Percentiles rank a stretch among this genome's conserved stretches.
These are phyloP conservation scores for Diaporthe aspalathi DNA, from an alignment of 2,329 filamentous ascomycete genomes.

Conservation along the genomic window DNA sequence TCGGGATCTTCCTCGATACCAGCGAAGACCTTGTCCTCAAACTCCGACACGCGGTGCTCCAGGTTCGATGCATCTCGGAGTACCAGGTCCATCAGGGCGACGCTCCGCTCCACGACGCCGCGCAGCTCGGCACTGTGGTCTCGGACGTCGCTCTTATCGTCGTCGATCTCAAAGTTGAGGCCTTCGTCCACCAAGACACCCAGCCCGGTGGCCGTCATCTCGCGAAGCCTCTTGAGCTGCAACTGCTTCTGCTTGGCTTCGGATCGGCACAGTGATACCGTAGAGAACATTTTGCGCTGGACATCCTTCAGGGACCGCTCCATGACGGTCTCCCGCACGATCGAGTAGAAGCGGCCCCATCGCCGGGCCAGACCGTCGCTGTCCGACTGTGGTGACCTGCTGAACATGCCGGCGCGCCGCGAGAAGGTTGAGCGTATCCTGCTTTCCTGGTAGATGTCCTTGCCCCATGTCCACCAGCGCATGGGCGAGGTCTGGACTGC, in stretches of 20 bases:
- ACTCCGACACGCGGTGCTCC: slow-evolving; percentile 71
- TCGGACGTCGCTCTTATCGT: slow-evolving; percentile 60
- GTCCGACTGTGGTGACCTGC: slow-evolving; percentile 29
- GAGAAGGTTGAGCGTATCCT: slow-evolving; percentile 54
- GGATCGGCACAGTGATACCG: slow-evolving; percentile 78
- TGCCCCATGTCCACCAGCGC: slow-evolving; percentile 77
- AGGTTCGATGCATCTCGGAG: slow-evolving; percentile 76
- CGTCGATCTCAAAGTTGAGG: slow-evolving; percentile 73
- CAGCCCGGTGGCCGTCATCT: slow-evolving; percentile 86
- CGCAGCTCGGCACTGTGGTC: slow-evolving; percentile 67
- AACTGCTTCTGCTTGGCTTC: slow-evolving; percentile 82
- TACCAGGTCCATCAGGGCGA: slow-evolving; percentile 88
- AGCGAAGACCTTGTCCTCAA: slow-evolving; percentile 74
- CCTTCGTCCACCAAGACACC: slow-evolving; percentile 91
- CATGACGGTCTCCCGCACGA: slow-evolving; percentile 80
- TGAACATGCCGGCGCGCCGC: slow-evolving; percentile 39
- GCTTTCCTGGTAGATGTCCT: slow-evolving; percentile 76
- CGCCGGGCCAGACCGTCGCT: slow-evolving; percentile 56
- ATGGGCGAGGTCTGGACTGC: slow-evolving; percentile 86
- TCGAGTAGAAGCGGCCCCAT: slow-evolving; percentile 80
- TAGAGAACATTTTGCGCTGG: slow-evolving; percentile 78
- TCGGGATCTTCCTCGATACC: slow-evolving; percentile 72
- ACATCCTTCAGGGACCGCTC: slow-evolving; percentile 79
- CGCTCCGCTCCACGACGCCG: slow-evolving; percentile 80
- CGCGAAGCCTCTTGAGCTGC: slow-evolving; percentile 76